Evolutionary conservation across 177 flowering plant species (phyloP), one percentile per base, ranked within the genome.

Genomic region (Vitis hybrid): DNA sequence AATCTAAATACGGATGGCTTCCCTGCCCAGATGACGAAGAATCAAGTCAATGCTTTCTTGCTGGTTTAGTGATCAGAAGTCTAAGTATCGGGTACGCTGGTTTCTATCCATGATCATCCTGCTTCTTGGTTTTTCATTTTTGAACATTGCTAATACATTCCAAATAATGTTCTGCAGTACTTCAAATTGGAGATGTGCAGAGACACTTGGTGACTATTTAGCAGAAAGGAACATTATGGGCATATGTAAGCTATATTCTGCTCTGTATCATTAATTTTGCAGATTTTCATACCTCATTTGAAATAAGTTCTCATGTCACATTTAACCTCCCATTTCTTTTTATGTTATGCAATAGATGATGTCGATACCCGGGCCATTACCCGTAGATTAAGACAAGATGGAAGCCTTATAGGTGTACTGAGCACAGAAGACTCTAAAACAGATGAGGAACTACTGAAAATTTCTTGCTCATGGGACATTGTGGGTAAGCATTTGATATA

Each of bases 281-380:
- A 15, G 19, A 50, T 50, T 24, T 0, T 0, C 52, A 21, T 24
- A 49, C 48, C 32, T 24, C 18, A 6, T 5, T 60, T 14, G 35
- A 51, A 2, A 40, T 55, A 14, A 15, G 3, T 57, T 40, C 2
- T 11, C 49, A n/a, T 21, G 12, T 24, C 14, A 24, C 64, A 4
- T 30, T 13, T 64, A 9, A 35, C 35, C 40, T 66, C 7, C 18
- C 15, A 18, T 68, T 63, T 7, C 32, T 35, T 46, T 72, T 56
- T 63, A 30, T 35, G 69, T 54, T 67, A 1, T 81, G 70, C 19
- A 67, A 75, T 81, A 93, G 99, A 93, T 87, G 98, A 93, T 80
- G 94, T 93, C 71, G 98, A 95, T 72, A 95, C 98, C 32, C 96
- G 98, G 67, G 99, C 97, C 66, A 90, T 95, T 52, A 95, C 99